Evolutionary conservation across 345 rosid species (phyloP), one percentile per base, ranked within the genome.

Genomic region (Streptanthus diversifolius): DNA sequence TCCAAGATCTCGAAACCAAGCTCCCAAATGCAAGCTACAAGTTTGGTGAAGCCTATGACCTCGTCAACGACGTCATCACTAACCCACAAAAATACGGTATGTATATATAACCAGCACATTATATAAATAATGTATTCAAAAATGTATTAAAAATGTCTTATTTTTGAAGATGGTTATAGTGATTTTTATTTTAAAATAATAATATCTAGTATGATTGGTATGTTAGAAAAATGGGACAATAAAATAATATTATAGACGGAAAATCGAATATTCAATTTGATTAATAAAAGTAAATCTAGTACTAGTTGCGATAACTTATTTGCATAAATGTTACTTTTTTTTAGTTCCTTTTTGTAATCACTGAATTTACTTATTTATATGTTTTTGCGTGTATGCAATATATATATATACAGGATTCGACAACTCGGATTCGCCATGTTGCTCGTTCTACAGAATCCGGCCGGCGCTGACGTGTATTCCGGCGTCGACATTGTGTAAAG

Each of bases 401-500:
- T 19, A 48, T 19, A 44, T 45, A 15, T 24, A 12, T 60, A 17
- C 66, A 93, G 97, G 98, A 25, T 93, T 93, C 74, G 80, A 44
- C 0, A 91, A 91, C 73, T 74, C 97, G 2, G 89, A 91, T 63
- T 85, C 92, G 13, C 98, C 96, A 15, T 93, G 98, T 51, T 93
- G 98, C 80, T 93, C 97, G 3, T 80, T 93, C 41, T 92, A 96
- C 66, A 86, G 66, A 17, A 91, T 91, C 68, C 70, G 97, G 59
- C 97, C 97, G 14, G 93, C 98, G 10, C 80, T 93, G 13, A 93
- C 98, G 4, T 93, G 98, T 69, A 3, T 86, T 9, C 98, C 98
- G 0, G 95, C 90, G 29, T 93, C 98, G 4, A 85, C 83, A 41
- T 52, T 93, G 82, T 93, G 97, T 70, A 70, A 71, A 36, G 97